Conservation (phyloP, 2,329 filamentous ascomycete genomes). For the Epichloe typhina region DNA sequence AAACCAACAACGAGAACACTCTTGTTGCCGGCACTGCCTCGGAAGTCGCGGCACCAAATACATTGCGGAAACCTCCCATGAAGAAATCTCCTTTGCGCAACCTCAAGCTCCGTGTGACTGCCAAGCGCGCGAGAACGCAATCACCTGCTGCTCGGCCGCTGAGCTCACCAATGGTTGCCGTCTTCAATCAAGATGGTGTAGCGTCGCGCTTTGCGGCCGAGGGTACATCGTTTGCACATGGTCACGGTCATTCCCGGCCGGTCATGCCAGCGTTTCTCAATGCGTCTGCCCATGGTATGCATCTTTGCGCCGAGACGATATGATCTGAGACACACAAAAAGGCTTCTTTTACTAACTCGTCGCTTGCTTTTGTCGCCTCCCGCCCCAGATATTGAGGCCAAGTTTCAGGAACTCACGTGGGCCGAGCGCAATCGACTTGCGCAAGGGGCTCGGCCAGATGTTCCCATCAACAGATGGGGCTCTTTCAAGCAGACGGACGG, state of each 20-base stretch:
- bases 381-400: conserved; percentile 31
- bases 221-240: conserved; percentile 3
- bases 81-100: conserved; percentile 30
- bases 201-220: conserved; percentile 13
- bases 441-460: conserved; percentile 25
- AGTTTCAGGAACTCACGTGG: conserved; percentile 41
- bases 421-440: conserved; percentile 35
- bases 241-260: conserved; percentile 9
- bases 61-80: conserved; percentile 12
- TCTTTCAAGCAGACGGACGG: conserved; percentile 21
- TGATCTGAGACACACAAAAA: neutral
- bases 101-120: conserved; percentile 30
- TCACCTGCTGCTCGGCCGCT: conserved; percentile 23
- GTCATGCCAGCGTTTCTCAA: conserved; percentile 27
- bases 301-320: neutral
- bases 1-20: conserved; percentile 13
- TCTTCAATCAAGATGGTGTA: conserved; percentile 25
- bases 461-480: conserved; percentile 20
- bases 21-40: neutral
- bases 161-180: conserved; percentile 17
- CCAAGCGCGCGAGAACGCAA: conserved; percentile 32
- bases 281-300: conserved; percentile 22
- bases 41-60: conserved; percentile 4
- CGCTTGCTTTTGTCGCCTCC: neutral
- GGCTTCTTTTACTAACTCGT: neutral